Base-by-base conservation (phyloP, 305 asterid genomes). In the Rubia occidens region DNA sequence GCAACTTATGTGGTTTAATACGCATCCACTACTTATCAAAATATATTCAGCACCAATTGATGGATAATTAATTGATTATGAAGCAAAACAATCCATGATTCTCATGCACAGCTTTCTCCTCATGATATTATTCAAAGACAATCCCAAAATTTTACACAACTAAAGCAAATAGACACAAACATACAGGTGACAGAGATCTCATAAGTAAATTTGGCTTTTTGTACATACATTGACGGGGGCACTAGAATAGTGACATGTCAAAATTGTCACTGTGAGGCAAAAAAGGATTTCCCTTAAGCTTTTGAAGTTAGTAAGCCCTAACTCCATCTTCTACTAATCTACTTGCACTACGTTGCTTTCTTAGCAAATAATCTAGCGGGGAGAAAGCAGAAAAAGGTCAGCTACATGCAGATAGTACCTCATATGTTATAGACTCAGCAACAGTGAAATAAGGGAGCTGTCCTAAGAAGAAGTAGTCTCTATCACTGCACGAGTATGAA, bases 381-480 rank as follows among this genome's bases (percentile, higher is more conserved):
- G 26, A 24, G 26, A 24, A 24, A 24, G 26, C 26, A 24, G 43
- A 32, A 59, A 53, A 32, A 67, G n/a, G 14, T 26, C 49, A 53
- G 71, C 62, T 18, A 29, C 32, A 35, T 24, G 26, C 18, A 18
- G 67, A 68, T 62, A 59, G 82, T 83, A 91, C 99, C 97, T 95
- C 99, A 67, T 79, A 95, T 72, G 85, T 80, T 73, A 95, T 83
- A 81, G 94, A 88, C 84, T 82, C 96, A 1, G 82, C 35, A 56
- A 77, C 78, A 73, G 86, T 89, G 79, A 95, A 82, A 80, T 83
- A 95, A 58, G 99, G 99, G 54, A 95, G 88, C 85, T 91, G 81
- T 72, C 99, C 99, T 54, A 95, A 85, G 80, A 82, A 95, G 88
- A 84, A 95, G 85, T 85, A 91, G 8, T 64, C 88, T 85, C 95